Conservation (phyloP, 345 rosid species). For the Rhodamnia argentea region DNA sequence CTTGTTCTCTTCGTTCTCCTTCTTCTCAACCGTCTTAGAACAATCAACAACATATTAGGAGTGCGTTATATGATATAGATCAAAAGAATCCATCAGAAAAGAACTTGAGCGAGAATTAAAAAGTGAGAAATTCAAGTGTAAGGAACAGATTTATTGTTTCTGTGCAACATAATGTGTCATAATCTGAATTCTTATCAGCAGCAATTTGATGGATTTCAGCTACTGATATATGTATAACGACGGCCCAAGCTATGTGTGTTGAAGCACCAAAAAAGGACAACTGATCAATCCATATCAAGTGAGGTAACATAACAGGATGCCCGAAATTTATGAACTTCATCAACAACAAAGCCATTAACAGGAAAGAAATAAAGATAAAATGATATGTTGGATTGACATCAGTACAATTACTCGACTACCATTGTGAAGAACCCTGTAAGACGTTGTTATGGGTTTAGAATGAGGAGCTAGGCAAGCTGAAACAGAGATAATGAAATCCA, state of each 20-base stretch:
- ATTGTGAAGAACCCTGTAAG: not conserved
- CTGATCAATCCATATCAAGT: not conserved
- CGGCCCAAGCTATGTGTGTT: not conserved
- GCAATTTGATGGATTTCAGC: not conserved
- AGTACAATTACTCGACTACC: not conserved
- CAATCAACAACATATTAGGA: not conserved
- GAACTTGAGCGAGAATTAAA: not conserved
- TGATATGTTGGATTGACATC: not conserved
- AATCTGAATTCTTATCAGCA: not conserved
- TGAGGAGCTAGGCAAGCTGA: not conserved
- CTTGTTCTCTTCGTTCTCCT: conserved; percentile 8
- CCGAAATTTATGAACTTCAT: not conserved
- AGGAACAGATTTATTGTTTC: not conserved
- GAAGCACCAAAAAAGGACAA: not conserved
- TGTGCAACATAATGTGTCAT: not conserved
- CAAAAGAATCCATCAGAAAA: not conserved
- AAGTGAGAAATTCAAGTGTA: not conserved
- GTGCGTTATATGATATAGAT: not conserved
- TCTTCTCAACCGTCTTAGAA: conserved; percentile 13
- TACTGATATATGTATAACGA: not conserved
- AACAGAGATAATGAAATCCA: not conserved
- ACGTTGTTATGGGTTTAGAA: not conserved
- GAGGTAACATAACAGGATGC: not conserved
- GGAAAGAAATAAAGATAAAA: not conserved
- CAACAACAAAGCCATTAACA: not conserved